phyloP scores from a whole-genome alignment of 202 grass and related monocot genomes.

The Zoysia matrella region DNA sequence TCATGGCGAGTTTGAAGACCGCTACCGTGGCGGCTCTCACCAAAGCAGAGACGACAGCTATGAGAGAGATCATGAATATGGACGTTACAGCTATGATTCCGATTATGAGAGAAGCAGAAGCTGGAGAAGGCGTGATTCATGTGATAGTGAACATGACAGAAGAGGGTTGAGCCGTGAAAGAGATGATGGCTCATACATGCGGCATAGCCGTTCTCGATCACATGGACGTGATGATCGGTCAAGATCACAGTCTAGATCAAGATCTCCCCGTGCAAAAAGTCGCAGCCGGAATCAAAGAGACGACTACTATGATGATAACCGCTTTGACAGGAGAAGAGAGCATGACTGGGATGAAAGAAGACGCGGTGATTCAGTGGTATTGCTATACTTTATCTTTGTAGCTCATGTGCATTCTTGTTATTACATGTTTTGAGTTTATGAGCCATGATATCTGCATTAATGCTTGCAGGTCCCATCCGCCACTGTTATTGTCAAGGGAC shows the following conservation, averaged over 20 bases:
- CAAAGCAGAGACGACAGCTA: conserved; percentile 65
- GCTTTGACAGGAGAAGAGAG: conserved; percentile 80
- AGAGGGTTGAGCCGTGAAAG: conserved; percentile 72
- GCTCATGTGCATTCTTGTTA: conserved; percentile 15
- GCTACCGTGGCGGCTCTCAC: conserved; percentile 48
- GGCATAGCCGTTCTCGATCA: conserved; percentile 70
- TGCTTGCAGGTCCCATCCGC: conserved; percentile 75
- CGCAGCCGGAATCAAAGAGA: conserved; percentile 66
- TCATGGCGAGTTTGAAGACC: conserved; percentile 63
- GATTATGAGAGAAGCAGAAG: conserved; percentile 78
- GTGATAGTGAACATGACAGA: conserved; percentile 64
- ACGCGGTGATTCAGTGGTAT: conserved; percentile 67
- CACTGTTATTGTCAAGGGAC: conserved; percentile 91
- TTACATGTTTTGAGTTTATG: not conserved
- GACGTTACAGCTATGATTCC: conserved; percentile 49
- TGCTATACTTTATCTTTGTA: conserved; percentile 5
- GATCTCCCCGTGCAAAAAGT: conserved; percentile 76
- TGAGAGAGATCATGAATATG: conserved; percentile 73
- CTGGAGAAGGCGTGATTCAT: conserved; percentile 68
- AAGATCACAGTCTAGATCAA: conserved; percentile 83
- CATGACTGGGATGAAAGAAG: conserved; percentile 77
- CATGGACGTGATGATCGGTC: conserved; percentile 54
- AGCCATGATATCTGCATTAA: conserved; percentile 22
- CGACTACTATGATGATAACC: conserved; percentile 72
- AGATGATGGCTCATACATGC: conserved; percentile 65